A percentile compares a stretch with the other conserved stretches of the same genome.
These are phyloP conservation scores for Puccinia polysora DNA, from an alignment of 1,284 basidiomycete species.

Conservation along the genomic window DNA sequence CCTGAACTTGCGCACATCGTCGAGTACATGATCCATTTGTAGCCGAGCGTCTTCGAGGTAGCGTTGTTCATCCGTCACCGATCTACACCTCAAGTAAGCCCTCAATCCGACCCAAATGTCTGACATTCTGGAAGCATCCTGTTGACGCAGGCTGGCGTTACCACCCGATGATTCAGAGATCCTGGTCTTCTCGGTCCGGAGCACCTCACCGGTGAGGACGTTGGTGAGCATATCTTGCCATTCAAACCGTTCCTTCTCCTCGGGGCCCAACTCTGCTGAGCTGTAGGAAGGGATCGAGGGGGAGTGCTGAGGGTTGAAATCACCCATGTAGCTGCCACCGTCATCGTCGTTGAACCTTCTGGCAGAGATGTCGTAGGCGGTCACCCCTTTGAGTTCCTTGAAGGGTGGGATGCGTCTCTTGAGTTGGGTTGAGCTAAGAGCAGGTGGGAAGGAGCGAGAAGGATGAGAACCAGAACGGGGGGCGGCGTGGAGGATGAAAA, in stretches of 20 bases:
- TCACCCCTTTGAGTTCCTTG: slow-evolving; percentile 40
- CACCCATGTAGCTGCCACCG: slow-evolving; percentile 1
- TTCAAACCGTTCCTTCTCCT: slow-evolving; percentile 76
- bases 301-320: slow-evolving; percentile 13
- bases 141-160: slow-evolving; percentile 47
- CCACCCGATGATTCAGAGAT: slow-evolving; percentile 58
- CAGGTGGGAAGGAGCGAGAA: slow-evolving; percentile 27
- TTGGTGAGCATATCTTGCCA: slow-evolving; percentile 93
- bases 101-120: slow-evolving; percentile 42
- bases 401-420: slow-evolving; percentile 25
- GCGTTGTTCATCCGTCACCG: slow-evolving; percentile 30
- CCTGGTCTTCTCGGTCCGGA: slow-evolving; percentile 85
- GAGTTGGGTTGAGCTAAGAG: slow-evolving; percentile 8
- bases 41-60: slow-evolving; percentile 32
- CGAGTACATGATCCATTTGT: slow-evolving; percentile 40
- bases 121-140: slow-evolving; percentile 46
- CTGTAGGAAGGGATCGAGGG: slow-evolving; percentile 5
- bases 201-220: slow-evolving; percentile 83
- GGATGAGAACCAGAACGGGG: slow-evolving; percentile 7
- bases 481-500: slow-evolving; percentile 15
- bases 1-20: slow-evolving; percentile 36
- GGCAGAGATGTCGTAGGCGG: slow-evolving; percentile 40
- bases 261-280: slow-evolving; percentile 51
- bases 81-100: slow-evolving; percentile 68
- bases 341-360: slow-evolving; percentile 36